These are phyloP conservation scores for Auriscalpium orientale DNA, from an alignment of 768 basidiomycete species.

Conservation along the genomic window DNA sequence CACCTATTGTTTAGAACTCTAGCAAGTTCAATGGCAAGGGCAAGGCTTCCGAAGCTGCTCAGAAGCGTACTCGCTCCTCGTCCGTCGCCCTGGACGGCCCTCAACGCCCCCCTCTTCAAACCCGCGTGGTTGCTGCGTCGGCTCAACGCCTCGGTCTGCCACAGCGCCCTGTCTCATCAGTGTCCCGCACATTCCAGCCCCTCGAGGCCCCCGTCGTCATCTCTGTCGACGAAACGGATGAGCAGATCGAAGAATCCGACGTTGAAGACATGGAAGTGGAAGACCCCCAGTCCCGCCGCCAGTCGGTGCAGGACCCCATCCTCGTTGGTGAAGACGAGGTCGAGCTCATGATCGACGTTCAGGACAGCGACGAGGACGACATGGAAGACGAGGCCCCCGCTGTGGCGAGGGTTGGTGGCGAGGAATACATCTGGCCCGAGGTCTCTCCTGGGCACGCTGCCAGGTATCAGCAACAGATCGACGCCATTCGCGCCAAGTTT, in stretches of 20 bases:
- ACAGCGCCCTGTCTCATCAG: slow-evolving; percentile 30
- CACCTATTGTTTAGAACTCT: not conserved
- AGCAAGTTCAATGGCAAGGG: slow-evolving; percentile 37
- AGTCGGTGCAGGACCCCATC: slow-evolving; percentile 37
- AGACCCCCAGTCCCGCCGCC: slow-evolving; percentile 24
- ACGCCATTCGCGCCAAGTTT: slow-evolving; percentile 52
- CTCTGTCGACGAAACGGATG: slow-evolving; percentile 30
- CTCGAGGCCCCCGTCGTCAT: slow-evolving; percentile 33
- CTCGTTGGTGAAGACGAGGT: slow-evolving; percentile 48
- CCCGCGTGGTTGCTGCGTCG: slow-evolving; percentile 13
- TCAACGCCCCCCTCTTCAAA: slow-evolving; percentile 66
- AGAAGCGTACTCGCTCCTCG: slow-evolving; percentile 55
- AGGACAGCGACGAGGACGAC: slow-evolving; percentile 34
- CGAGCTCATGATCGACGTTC: slow-evolving; percentile 54
- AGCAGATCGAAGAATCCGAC: slow-evolving; percentile 11
- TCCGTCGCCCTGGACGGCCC: slow-evolving; percentile 55
- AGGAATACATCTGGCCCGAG: slow-evolving; percentile 57
- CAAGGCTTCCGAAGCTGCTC: slow-evolving; percentile 35
- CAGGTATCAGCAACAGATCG: slow-evolving; percentile 54
- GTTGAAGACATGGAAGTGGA: slow-evolving; percentile 60
- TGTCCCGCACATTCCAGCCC: slow-evolving; percentile 34
- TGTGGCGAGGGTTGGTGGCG: slow-evolving; percentile 6
- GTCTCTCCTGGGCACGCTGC: slow-evolving; percentile 52
- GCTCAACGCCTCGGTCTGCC: slow-evolving; percentile 13
- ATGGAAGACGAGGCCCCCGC: slow-evolving; percentile 32